These are phyloP conservation scores for Phyllosticta paracitricarpa DNA, from an alignment of 2,329 filamentous ascomycete genomes.

Conservation along the genomic window DNA sequence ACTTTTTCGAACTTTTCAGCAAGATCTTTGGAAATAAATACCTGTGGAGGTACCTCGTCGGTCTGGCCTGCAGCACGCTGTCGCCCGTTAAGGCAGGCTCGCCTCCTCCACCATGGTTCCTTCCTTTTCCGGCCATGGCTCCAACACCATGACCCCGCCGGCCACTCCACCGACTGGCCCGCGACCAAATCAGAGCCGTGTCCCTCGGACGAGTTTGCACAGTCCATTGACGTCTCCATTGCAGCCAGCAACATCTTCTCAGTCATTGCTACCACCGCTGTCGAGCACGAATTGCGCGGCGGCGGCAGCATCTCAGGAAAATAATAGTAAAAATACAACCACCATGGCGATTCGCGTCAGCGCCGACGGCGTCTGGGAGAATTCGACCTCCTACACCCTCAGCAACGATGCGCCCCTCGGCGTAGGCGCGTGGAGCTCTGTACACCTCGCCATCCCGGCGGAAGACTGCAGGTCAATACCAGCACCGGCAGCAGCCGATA, in stretches of 20 bases:
- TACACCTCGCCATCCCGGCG: slow-evolving; percentile 22
- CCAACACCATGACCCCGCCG: slow-evolving; percentile 8
- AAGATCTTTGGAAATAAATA: no score
- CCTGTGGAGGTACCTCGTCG: neutral
- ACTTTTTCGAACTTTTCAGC: neutral
- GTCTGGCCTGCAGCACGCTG: neutral
- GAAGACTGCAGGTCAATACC: neutral
- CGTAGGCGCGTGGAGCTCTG: slow-evolving; percentile 27
- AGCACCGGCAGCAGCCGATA: neutral
- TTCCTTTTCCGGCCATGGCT: neutral
- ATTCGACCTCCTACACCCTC: slow-evolving; percentile 4
- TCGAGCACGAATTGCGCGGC: neutral
- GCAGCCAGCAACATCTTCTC: neutral
- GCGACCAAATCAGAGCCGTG: neutral
- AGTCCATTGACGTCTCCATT: neutral
- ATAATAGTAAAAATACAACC: neutral
- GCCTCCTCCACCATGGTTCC: neutral
- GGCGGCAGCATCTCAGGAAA: neutral
- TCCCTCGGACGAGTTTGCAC: neutral
- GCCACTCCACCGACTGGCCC: slow-evolving; percentile 4
- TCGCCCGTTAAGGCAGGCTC: neutral
- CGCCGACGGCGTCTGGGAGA: slow-evolving; percentile 6
- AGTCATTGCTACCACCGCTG: neutral
- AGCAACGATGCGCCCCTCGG: slow-evolving; percentile 21
- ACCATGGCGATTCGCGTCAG: neutral